phyloP scores from a whole-genome alignment of 2,329 filamentous ascomycete species.

The Simplicillium aogashimaense region DNA sequence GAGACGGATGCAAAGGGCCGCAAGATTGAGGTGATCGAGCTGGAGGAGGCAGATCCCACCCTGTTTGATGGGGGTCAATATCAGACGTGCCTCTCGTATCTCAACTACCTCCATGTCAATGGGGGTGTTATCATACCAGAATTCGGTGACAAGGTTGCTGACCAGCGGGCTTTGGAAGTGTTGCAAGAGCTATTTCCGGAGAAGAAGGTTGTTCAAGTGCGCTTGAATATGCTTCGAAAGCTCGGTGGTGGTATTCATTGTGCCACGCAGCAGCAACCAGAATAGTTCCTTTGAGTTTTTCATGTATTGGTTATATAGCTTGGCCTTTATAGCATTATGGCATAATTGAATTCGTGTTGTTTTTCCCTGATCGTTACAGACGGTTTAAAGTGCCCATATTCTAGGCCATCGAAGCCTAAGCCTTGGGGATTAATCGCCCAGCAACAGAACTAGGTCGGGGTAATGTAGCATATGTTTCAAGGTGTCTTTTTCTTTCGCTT shows the following conservation, averaged over 20 bases:
- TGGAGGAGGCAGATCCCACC: slow-evolving; percentile 4
- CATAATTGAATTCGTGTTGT: not conserved
- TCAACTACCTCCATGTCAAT: slow-evolving; percentile 6
- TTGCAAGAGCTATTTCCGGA: slow-evolving; percentile 2
- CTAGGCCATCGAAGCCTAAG: too few species aligned
- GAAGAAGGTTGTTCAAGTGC: slow-evolving; percentile 3
- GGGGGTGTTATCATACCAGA: slow-evolving; percentile 3
- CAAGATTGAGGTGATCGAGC: slow-evolving; percentile 1
- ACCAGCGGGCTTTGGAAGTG: slow-evolving; percentile 1
- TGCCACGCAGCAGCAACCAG: slow-evolving; percentile 6
- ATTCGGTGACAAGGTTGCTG: slow-evolving; percentile 3
- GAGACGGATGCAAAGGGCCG: slow-evolving; percentile 5
- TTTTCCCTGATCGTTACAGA: too few species aligned
- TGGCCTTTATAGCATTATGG: not conserved
- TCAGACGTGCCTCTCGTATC: slow-evolving; percentile 3
- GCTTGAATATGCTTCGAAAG: slow-evolving; percentile 1
- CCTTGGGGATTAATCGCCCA: too few species aligned
- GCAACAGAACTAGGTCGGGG: too few species aligned
- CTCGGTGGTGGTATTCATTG: slow-evolving; percentile 6
- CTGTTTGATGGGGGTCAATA: slow-evolving; percentile 4
- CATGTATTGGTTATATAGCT: not conserved
- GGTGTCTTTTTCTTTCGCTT: too few species aligned
- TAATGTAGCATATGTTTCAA: too few species aligned
- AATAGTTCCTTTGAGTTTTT: not conserved
- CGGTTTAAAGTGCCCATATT: too few species aligned